Base-by-base conservation (phyloP, 352 stramenopile genomes). In the Phytophthora nicotianae region DNA sequence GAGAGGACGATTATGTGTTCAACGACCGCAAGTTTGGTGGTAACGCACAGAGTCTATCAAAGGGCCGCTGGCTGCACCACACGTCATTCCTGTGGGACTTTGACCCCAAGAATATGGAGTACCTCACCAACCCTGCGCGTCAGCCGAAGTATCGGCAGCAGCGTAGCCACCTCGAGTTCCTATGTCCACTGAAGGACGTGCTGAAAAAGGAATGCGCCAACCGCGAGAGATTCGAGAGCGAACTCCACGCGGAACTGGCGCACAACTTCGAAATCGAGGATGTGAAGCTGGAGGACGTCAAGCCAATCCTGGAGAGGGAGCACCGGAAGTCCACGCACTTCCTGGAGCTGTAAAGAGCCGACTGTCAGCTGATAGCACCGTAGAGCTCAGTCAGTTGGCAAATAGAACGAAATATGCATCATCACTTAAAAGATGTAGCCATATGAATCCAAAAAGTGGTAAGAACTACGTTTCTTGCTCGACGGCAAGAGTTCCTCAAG, bases 11-110 rank as follows among this genome's bases (percentile, higher is more conserved):
- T 77, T 99, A 99, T 65, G 91, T 98, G 38, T 91, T 99, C 47
- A 88, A 85, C 21, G 73, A 97, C 56, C 81, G 83, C 29, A 99
- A 99, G 82, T 97, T 98, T 62, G 97, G 86, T 14, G 97, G 97
- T 35, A 99, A 99, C 73, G 97, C 97, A 14, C 97, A 99, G 71
- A 95, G 85, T 62, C 98, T 99, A 59, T 90, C 85, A 5, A 97
- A 94, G 65, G 84, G 89, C 49, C 93, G 96, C 13, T 99, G 92
- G 90, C 71, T 99, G 20, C 97, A 99, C 70, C 97, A 99, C 75
- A 99, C 97, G 19, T 98, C 90, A 50, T 99, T 99, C 74, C 68
- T 99, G 13, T 99, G 94, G 93, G 93, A 98, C 70, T 99, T 96
- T 62, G 74, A 98, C 50, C 68, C 88, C 9, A 68, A 62, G 2